Conservation (phyloP, 2,329 filamentous ascomycete species). For the Samsoniella hepiali region DNA sequence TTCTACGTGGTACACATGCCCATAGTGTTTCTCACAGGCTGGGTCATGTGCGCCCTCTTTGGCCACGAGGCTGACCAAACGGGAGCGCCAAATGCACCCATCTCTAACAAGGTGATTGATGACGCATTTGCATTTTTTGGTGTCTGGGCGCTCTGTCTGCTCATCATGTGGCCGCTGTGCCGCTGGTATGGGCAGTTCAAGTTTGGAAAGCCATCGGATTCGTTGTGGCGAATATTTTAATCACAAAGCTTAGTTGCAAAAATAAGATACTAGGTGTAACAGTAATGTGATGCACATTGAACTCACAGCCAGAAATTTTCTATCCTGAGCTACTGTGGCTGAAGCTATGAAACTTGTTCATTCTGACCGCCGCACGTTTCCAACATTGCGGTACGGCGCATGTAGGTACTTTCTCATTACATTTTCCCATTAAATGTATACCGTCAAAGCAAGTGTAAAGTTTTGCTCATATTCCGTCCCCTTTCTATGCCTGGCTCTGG, state of each 20-base stretch:
- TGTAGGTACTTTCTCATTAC: background rate
- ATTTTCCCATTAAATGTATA: background rate
- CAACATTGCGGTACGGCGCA: background rate
- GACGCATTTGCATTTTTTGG: conserved; percentile 36
- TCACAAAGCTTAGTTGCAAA: background rate
- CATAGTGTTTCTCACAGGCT: conserved; percentile 30
- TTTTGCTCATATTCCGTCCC: background rate
- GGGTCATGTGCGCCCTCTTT: conserved; percentile 28
- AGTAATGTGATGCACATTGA: background rate
- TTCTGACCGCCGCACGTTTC: background rate
- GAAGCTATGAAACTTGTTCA: background rate
- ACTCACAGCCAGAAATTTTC: background rate
- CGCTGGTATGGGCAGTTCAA: conserved; percentile 43
- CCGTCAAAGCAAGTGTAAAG: background rate
- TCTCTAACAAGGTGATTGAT: conserved; percentile 32
- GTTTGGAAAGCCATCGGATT: conserved; percentile 38
- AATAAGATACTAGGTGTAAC: background rate
- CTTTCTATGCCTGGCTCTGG: background rate
- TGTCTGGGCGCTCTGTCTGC: conserved; percentile 35
- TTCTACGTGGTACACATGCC: conserved; percentile 43
- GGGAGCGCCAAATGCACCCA: conserved; percentile 27
- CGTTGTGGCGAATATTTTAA: conserved; percentile 46
- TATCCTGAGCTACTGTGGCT: background rate
- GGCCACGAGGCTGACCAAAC: conserved; percentile 33
- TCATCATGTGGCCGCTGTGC: conserved; percentile 41